Evolutionary conservation across 2,329 filamentous ascomycete species (phyloP), one percentile per base, ranked within the genome.

Genomic region (Lasiodiplodia sp.): DNA sequence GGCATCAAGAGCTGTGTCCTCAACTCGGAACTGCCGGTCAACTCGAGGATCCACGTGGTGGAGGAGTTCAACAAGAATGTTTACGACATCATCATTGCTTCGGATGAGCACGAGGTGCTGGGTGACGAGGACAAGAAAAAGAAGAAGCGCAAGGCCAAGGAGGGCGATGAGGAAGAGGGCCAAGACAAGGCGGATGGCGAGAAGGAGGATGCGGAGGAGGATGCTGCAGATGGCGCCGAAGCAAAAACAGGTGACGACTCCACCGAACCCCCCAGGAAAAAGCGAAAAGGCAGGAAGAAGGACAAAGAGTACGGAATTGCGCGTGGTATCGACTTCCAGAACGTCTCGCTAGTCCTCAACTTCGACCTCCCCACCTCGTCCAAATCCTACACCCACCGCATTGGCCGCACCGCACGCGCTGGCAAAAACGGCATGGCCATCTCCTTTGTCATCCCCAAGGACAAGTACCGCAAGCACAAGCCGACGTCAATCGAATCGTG

Each of bases 21-120:
- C 51, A 99, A 99, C 82, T 96, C 93, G 0, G 95, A 99, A 77
- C 82, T 99, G 44, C 96, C 96, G 0, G 90, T 98, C 72, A 97
- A 97, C 76, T 96, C 92, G 1, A 87, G 96, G 69, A 89, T 97
- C 49, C 95, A 99, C 77, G 94, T 97, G 2, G 95, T 99, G 2
- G 92, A 98, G 75, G 94, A 98, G 78, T 99, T 99, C 82, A 99
- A 98, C 83, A 92, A 92, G 80, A 92, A 93, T 66, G 90, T 98
- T 7, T 99, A 99, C 85, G 95, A 99, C 75, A 97, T 98, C 71
- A 94, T 99, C 73, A 97, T 99, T 74, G 96, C 96, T 0, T 94
- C 93, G 0, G 96, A 99, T 74, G 94, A 97, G 77, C 91, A 92
- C 72, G 94, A 97, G 76, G 88, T 96, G 12, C 79, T 97, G 12